A percentile compares a stretch with the other conserved stretches of the same genome.
Conservation (phyloP, 441 rosid genomes). For the Erodium moschatum region DNA sequence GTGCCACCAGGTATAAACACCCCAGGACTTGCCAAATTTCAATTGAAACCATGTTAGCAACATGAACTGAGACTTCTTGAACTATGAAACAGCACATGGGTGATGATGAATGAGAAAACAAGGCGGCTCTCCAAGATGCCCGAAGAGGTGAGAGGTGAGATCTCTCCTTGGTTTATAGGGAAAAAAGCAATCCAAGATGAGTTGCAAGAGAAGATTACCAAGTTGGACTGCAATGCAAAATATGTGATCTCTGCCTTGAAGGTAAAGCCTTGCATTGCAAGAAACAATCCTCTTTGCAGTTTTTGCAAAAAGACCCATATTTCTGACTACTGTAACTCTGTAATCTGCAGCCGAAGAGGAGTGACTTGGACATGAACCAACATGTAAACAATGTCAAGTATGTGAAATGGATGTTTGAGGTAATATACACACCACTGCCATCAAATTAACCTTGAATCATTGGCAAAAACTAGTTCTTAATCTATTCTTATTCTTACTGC, state of each 20-base stretch:
- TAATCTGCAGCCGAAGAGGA: constrained; percentile 45
- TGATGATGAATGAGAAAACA: constrained; percentile 64
- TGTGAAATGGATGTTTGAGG: constrained; percentile 79
- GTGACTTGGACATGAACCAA: constrained; percentile 65
- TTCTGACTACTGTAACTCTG: neutral
- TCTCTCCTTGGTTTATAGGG: constrained; percentile 58
- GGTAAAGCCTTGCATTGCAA: constrained; percentile 26
- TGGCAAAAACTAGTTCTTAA: neutral
- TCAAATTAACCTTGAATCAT: neutral
- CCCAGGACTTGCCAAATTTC: no score
- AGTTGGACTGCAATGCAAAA: constrained; percentile 47
- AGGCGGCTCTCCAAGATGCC: constrained; percentile 67
- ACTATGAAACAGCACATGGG: constrained; percentile 48
- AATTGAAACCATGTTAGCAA: no score
- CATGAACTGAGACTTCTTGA: no score
- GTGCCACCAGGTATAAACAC: constrained; percentile 45
- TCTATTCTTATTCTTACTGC: neutral
- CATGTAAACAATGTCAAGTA: constrained; percentile 75
- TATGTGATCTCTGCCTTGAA: constrained; percentile 40
- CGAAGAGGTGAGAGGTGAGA: constrained; percentile 53
- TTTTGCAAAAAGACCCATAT: neutral
- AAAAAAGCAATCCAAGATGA: constrained; percentile 58
- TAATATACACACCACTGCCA: constrained; percentile 12
- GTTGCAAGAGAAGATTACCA: constrained; percentile 39
- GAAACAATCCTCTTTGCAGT: neutral